A percentile compares a stretch with the other conserved stretches of the same genome.
Evolutionary conservation across 495 filamentous ascomycete genomes (phyloP).

Genomic region (Pyrenopolyporus hunteri): DNA sequence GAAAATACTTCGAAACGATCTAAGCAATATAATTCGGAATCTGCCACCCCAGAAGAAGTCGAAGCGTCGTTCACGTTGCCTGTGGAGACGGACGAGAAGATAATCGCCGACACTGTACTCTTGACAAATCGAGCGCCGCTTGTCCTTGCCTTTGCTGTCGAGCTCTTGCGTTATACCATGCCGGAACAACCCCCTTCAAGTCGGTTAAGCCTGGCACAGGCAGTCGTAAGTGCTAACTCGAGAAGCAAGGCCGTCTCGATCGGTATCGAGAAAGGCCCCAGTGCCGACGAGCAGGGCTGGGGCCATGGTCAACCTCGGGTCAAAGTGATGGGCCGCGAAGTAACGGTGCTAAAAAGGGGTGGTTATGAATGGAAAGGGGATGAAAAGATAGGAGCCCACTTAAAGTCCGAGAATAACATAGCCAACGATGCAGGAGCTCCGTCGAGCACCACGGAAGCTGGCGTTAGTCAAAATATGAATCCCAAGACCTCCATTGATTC

Average conservation of each 20-base stretch:
- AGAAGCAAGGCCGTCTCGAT: slow-evolving; percentile 75
- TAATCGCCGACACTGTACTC: slow-evolving; percentile 62
- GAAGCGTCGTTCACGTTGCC: slow-evolving; percentile 73
- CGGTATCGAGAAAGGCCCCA: slow-evolving; percentile 69
- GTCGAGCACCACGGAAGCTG: slow-evolving; percentile 14
- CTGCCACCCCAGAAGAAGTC: slow-evolving; percentile 63
- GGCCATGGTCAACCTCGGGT: slow-evolving; percentile 75
- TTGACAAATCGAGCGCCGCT: slow-evolving; percentile 81
- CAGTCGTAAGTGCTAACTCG: slow-evolving; percentile 78
- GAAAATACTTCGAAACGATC: slow-evolving; percentile 49
- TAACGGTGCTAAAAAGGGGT: slow-evolving; percentile 75
- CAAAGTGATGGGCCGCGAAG: slow-evolving; percentile 71
- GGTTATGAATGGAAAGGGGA: slow-evolving; percentile 71
- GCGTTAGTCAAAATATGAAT: slow-evolving; percentile 2
- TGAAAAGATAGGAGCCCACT: slow-evolving; percentile 37
- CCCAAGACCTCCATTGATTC: slow-evolving; percentile 23
- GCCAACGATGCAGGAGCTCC: slow-evolving; percentile 20
- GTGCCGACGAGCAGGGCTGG: slow-evolving; percentile 74
- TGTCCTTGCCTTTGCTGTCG: slow-evolving; percentile 79
- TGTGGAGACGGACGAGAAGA: slow-evolving; percentile 60
- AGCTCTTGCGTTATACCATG: slow-evolving; percentile 76
- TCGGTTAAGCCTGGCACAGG: slow-evolving; percentile 77
- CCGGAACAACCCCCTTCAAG: slow-evolving; percentile 83
- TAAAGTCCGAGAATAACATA: slow-evolving; percentile 36
- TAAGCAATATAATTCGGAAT: slow-evolving; percentile 45